Percentiles rank a stretch among this genome's conserved stretches.
phyloP scores from a whole-genome alignment of 192 early-diverging fungal genomes.

The Coemansia sp. region DNA sequence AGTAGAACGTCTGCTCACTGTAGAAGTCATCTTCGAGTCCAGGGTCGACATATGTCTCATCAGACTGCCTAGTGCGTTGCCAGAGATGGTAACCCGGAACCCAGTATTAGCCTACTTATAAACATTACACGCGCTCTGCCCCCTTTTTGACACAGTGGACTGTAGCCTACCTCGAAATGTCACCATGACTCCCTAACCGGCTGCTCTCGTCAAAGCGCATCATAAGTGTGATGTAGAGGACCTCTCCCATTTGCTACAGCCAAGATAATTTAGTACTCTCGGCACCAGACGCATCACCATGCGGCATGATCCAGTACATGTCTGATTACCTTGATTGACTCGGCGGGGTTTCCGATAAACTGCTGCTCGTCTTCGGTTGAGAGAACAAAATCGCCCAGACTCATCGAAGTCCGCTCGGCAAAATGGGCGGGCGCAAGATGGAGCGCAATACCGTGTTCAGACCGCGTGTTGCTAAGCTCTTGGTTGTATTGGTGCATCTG shows the following conservation, averaged over 20 bases:
- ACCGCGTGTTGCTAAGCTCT: background rate
- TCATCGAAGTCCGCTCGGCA: background rate
- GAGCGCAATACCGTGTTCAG: constrained; percentile 7
- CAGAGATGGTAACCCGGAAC: too few species aligned
- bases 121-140: too few species aligned
- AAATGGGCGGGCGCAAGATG: constrained; percentile 3
- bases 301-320: too few species aligned
- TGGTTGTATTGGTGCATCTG: constrained; percentile 20
- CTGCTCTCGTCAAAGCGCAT: constrained; percentile 29
- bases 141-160: too few species aligned
- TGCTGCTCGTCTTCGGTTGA: constrained; percentile 10
- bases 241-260: constrained; percentile 40
- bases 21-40: constrained; percentile 10
- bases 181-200: background rate
- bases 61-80: background rate
- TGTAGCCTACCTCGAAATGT: background rate
- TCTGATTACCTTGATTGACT: constrained; percentile 36
- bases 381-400: constrained; percentile 16
- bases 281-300: too few species aligned
- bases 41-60: constrained; percentile 12
- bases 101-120: too few species aligned
- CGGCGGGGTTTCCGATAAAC: background rate
- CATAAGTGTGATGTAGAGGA: constrained; percentile 27
- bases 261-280: too few species aligned
- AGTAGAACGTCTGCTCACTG: constrained; percentile 21